phyloP scores from a whole-genome alignment of 495 filamentous ascomycete species.

The Talaromyces trachyspermus region DNA sequence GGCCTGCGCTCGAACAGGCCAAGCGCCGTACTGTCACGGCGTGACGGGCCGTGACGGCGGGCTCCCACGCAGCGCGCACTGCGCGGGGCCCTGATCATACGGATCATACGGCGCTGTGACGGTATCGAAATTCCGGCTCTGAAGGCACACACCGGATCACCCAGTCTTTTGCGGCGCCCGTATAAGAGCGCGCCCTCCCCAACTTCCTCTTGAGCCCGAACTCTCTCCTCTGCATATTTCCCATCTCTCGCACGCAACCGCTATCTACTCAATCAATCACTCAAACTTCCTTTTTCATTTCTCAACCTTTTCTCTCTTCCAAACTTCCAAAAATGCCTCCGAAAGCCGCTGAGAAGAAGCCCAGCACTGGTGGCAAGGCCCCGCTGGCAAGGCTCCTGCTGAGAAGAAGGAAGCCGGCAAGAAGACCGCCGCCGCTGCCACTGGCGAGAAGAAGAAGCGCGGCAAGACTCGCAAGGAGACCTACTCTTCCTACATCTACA shows the following conservation, averaged over 20 bases:
- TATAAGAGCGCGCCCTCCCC: conserved; percentile 48
- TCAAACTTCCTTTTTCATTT: conserved; percentile 7
- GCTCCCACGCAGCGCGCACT: conserved; percentile 9
- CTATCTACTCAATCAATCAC: too few relatives aligned
- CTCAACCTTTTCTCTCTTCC: conserved; percentile 30
- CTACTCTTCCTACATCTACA: conserved; percentile 99
- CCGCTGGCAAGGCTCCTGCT: conserved; percentile 81
- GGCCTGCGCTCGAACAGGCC: conserved; percentile 18
- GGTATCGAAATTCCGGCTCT: conserved; percentile 45
- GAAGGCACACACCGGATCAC: conserved; percentile 39
- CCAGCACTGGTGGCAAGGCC: conserved; percentile 92
- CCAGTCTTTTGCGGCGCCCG: conserved; percentile 29
- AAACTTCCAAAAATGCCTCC: conserved; percentile 75
- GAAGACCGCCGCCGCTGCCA: conserved; percentile 80
- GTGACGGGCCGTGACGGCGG: conserved; percentile 22
- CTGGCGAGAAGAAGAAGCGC: conserved; percentile 99
- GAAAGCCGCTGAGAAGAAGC: conserved; percentile 94
- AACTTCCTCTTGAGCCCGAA: conserved; percentile 13
- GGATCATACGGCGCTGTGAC: conserved; percentile 39
- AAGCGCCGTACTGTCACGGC: conserved; percentile 20
- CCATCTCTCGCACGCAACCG: too few relatives aligned
- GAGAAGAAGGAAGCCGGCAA: conserved; percentile 99
- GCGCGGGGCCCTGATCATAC: conserved; percentile 35
- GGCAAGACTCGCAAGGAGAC: conserved; percentile 99
- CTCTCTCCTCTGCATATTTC: conserved; percentile 35